phyloP scores from a whole-genome alignment of 352 stramenopile genomes.

The Phytophthora hybrid region DNA sequence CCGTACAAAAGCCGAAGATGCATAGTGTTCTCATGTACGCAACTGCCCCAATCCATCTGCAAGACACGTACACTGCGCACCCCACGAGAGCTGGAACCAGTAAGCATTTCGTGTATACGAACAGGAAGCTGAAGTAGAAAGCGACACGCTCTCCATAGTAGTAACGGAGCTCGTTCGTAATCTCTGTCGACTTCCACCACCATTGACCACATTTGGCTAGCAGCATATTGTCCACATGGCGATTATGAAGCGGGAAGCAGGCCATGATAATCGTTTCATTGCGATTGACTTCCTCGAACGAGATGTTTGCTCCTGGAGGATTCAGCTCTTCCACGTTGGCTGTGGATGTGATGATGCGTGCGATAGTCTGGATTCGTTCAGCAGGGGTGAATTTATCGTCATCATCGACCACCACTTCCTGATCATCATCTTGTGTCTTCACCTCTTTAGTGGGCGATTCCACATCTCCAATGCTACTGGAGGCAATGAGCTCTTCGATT shows the following conservation, averaged over 20 bases:
- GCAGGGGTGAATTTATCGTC: slow-evolving; percentile 85
- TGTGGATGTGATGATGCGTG: slow-evolving; percentile 87
- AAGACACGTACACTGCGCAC: slow-evolving; percentile 71
- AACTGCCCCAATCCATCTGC: slow-evolving; percentile 71
- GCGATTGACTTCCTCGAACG: slow-evolving; percentile 78
- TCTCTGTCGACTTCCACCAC: slow-evolving; percentile 83
- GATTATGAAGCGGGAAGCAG: slow-evolving; percentile 89
- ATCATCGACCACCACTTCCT: slow-evolving; percentile 47
- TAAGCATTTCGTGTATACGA: slow-evolving; percentile 87
- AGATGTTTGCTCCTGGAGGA: slow-evolving; percentile 80
- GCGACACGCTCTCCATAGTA: slow-evolving; percentile 87
- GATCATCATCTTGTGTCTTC: slow-evolving; percentile 28
- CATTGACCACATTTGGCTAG: slow-evolving; percentile 76
- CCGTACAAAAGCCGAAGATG: slow-evolving; percentile 83
- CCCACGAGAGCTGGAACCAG: slow-evolving; percentile 67
- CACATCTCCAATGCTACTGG: slow-evolving; percentile 70
- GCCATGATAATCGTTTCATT: slow-evolving; percentile 80
- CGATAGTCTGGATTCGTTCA: slow-evolving; percentile 87
- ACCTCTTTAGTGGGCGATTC: slow-evolving; percentile 30
- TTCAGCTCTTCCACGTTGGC: slow-evolving; percentile 76
- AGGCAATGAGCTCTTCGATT: slow-evolving; percentile 87
- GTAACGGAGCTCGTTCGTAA: slow-evolving; percentile 87
- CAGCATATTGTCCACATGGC: slow-evolving; percentile 73
- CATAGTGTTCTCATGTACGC: slow-evolving; percentile 84
- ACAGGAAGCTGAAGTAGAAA: slow-evolving; percentile 90